Base-by-base conservation (phyloP, 177 flowering plant species). In the Vitis hybrid region DNA sequence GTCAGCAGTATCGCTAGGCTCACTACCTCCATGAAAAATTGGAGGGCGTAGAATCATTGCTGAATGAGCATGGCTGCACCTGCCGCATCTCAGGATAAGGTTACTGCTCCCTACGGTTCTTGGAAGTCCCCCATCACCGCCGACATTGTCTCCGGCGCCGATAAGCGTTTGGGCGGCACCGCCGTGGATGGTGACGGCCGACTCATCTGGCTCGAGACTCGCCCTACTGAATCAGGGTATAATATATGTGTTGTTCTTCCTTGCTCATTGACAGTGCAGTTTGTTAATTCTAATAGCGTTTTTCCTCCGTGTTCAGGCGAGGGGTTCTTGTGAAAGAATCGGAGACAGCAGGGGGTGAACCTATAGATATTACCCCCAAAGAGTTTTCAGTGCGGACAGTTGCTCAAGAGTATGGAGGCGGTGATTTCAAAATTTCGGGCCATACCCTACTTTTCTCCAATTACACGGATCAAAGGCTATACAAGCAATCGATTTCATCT, bases 81-180 rank as follows among this genome's bases (percentile, higher is more conserved):
- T 3, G 22, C 65, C 1, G 63, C 83, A 20, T 49, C 77, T 9
- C 58, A 22, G 39, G 79, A 82, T 63, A 89, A 81, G 70, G 19
- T 78, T 48, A 82, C 79, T 2, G 90, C 98, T 65, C 97, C 92
- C 1, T 95, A 87, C 63, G 99, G 98, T 51, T 86, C 97, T 3
- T 95, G 98, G 99, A 91, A 86, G 74, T 95, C 97, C 2, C 97
- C 97, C 7, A 87, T 95, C 83, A 90, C 93, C 15, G 91, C 98
- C 39, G 97, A 91, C 68, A 82, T 85, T n/a, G 91, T 91, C 65
- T 80, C 97, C 62, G 91, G 94, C 34, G 85, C 90, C 11, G 90
- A 84, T 48, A 93, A 90, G 67, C 78, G 88, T 9, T 85, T 95
- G 48, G 97, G 90, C 2, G 98, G 94, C 29, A 74, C 81, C 63